phyloP scores from a whole-genome alignment of 495 filamentous ascomycete genomes.

The Aspergillus incahuasiensis region DNA sequence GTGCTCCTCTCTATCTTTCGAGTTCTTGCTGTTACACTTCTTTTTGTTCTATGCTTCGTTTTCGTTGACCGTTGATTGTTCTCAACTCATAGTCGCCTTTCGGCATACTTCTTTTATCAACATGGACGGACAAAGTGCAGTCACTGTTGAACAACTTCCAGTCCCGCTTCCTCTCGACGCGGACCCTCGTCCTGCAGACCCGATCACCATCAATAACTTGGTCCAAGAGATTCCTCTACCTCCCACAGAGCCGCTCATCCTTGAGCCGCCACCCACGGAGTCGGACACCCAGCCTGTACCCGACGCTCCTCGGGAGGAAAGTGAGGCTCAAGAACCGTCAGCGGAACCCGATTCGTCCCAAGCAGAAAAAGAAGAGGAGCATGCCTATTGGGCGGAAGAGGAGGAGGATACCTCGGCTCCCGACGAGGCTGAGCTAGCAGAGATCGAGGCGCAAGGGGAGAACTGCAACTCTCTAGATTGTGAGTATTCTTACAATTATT shows the following conservation, averaged over 20 bases:
- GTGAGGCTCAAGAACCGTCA: neutral
- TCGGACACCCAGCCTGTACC: neutral
- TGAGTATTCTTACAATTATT: conserved; percentile 24
- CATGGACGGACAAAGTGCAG: conserved; percentile 25
- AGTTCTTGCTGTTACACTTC: neutral
- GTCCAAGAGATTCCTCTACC: conserved; percentile 3
- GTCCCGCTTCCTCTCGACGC: conserved; percentile 10
- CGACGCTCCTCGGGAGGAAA: neutral
- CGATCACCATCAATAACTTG: conserved; percentile 5
- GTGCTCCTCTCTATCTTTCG: no score
- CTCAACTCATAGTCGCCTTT: conserved; percentile 1
- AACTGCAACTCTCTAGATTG: conserved; percentile 53
- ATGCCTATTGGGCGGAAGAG: conserved; percentile 36
- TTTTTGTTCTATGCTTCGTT: neutral
- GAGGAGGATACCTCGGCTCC: conserved; percentile 55
- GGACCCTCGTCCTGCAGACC: conserved; percentile 8
- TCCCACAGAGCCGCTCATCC: neutral
- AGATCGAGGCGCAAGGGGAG: conserved; percentile 47
- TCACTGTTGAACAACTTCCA: conserved; percentile 15
- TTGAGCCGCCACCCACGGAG: conserved; percentile 3
- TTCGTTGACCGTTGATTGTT: neutral
- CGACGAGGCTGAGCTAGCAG: conserved; percentile 55
- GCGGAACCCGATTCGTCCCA: neutral
- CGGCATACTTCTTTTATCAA: conserved; percentile 5
- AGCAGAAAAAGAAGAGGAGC: conserved; percentile 15